phyloP scores from a whole-genome alignment of 2,329 filamentous ascomycete genomes.

The Xylariaceae sp. region DNA sequence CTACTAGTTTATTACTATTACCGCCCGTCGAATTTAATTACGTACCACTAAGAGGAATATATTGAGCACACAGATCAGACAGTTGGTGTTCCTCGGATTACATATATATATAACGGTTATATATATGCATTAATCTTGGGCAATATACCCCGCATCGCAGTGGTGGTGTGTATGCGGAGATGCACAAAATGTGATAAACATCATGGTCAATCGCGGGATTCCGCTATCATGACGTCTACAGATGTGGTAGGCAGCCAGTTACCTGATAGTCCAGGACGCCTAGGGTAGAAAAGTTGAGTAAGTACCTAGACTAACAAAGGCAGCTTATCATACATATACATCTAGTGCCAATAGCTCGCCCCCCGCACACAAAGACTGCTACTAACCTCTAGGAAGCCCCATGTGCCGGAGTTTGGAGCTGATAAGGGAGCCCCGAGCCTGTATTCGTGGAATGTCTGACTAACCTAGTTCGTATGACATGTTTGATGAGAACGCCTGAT shows the following conservation, averaged over 20 bases:
- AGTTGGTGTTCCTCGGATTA: no score
- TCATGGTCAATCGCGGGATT: slow-evolving; percentile 15
- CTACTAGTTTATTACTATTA: background rate
- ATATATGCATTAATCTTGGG: background rate
- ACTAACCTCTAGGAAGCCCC: no score
- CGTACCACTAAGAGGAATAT: no score
- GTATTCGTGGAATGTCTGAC: background rate
- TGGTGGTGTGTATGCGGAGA: slow-evolving; percentile 7
- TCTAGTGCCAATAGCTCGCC: background rate
- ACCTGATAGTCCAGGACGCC: background rate
- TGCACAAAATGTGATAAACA: slow-evolving; percentile 11
- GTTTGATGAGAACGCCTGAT: background rate
- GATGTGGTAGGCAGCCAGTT: background rate
- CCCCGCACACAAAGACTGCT: background rate
- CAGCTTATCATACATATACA: slow-evolving; percentile 3
- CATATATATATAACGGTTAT: no score
- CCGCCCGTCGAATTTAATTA: background rate
- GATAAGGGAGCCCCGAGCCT: slow-evolving; percentile 14
- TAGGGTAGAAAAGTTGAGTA: background rate
- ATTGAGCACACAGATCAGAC: no score
- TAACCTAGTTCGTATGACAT: background rate
- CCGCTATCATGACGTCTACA: background rate
- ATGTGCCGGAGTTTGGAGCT: background rate
- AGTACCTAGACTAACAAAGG: background rate
- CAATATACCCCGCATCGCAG: slow-evolving; percentile 29